These are phyloP conservation scores for Kondoa malvinella DNA, from an alignment of 768 basidiomycete genomes.

Conservation along the genomic window DNA sequence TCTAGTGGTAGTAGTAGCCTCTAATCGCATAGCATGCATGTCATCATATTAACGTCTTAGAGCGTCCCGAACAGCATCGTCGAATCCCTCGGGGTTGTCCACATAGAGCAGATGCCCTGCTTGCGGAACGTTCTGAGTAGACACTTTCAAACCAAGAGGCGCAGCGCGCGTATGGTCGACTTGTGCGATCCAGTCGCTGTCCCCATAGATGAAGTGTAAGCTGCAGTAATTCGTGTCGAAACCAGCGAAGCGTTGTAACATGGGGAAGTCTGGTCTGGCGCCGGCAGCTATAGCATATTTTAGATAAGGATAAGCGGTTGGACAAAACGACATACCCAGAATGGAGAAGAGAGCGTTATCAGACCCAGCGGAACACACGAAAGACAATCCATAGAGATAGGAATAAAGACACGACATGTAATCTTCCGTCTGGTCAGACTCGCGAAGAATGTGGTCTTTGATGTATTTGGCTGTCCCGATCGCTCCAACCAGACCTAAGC, in stretches of 20 bases:
- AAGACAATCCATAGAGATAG: not conserved
- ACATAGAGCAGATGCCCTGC: not conserved
- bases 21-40: no score
- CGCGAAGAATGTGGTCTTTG: not conserved
- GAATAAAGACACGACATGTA: not conserved
- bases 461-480: not conserved
- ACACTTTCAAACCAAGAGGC: not conserved
- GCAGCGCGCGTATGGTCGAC: not conserved
- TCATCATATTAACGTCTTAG: not conserved
- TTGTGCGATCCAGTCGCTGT: not conserved
- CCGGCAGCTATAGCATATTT: not conserved
- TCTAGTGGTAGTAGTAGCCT: no score
- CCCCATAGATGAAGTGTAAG: not conserved
- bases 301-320: not conserved
- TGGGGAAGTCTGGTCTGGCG: not conserved
- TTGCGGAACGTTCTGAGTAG: not conserved
- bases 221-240: not conserved
- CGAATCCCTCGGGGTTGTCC: not conserved
- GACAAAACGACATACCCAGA: not conserved
- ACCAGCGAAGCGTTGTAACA: not conserved
- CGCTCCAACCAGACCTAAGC: not conserved
- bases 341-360: slow-evolving; percentile 4
- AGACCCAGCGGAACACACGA: not conserved
- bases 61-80: not conserved
- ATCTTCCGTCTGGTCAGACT: not conserved